Base-by-base conservation (phyloP, 2,329 filamentous ascomycete species). In the Fusarium nodosum region DNA sequence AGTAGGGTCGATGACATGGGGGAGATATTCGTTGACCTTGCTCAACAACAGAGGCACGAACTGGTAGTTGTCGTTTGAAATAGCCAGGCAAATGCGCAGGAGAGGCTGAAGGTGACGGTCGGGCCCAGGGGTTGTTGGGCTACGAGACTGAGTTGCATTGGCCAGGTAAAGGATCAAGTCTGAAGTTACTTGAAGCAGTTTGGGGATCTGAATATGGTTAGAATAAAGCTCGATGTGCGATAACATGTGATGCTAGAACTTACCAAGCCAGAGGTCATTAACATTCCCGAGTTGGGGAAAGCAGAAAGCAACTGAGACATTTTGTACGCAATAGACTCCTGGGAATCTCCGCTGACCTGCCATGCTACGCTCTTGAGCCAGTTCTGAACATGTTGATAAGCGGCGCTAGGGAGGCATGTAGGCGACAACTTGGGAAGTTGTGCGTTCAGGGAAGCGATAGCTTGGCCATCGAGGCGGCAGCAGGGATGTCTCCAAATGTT, bases 1-100 rank as follows among this genome's bases (percentile, higher is more conserved):
- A 81, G 88, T 85, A 2, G 88, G 88, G 68, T 86, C 88, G 60
- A 84, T 83, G 18, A 90, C 81, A 16, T 84, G 84, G 10, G 91
- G 91, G 5, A 94, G 81, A 5, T 91, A 85, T 42, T 95, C 91
- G 64, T 90, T 86, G 39, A 95, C 86, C 80, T 95, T 96, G 77
- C 86, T 87, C 57, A 96, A 80, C 2, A 97, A 84, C 1, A 97
- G 84, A 4, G 93, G 93, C 16, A 95, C 82, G 76, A 93, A 96
- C 53, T 91, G 90, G 66, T 91, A 87, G 59, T 94, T 87, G 9
- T 92, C 92, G 60, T 88, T 90, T n/a, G 92, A 91, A 20, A 96
- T 85, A 11, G 88, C 89, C 4, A 94, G 83, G 11, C 48, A 52
- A 5, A 93, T 84, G 61, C 86, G 87, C 41, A 92, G 81, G 31